Percentiles rank a stretch among this genome's conserved stretches.
Evolutionary conservation across 2,329 filamentous ascomycete species (phyloP).

Genomic region (Diaporthe eres): DNA sequence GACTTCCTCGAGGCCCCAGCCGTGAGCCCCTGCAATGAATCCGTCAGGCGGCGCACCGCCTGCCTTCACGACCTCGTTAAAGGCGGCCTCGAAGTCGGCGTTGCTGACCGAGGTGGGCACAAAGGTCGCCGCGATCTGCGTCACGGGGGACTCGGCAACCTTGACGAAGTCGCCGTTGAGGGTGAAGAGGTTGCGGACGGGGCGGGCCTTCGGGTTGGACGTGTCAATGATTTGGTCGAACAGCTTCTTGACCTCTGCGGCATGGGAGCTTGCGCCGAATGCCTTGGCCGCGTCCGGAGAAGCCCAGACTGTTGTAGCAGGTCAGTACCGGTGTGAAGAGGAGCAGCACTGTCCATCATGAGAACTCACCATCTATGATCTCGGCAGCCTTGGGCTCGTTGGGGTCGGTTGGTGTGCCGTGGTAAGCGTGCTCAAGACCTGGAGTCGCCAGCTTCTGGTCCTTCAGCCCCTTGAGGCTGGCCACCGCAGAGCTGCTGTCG

Average conservation of each 20-base stretch:
- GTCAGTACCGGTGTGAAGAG: background rate
- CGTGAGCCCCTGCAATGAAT: slow-evolving; percentile 39
- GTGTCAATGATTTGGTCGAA: slow-evolving; percentile 39
- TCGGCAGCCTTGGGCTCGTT: slow-evolving; percentile 39
- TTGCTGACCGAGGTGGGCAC: slow-evolving; percentile 25
- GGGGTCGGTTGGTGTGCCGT: slow-evolving; percentile 38
- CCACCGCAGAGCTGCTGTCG: slow-evolving; percentile 13
- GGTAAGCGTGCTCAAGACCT: slow-evolving; percentile 37
- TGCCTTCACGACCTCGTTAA: slow-evolving; percentile 7
- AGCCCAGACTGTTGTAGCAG: slow-evolving; percentile 38
- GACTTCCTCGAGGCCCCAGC: slow-evolving; percentile 40
- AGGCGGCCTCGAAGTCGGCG: slow-evolving; percentile 41
- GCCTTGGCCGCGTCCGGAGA: slow-evolving; percentile 36
- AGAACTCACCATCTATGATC: slow-evolving; percentile 38
- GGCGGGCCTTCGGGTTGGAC: slow-evolving; percentile 35
- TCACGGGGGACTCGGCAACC: slow-evolving; percentile 40
- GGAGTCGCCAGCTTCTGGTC: slow-evolving; percentile 31
- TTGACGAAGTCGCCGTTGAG: slow-evolving; percentile 38
- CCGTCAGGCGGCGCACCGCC: slow-evolving; percentile 38
- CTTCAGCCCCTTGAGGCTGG: slow-evolving; percentile 30
- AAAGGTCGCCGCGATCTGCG: slow-evolving; percentile 34
- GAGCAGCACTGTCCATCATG: background rate
- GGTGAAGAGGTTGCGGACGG: slow-evolving; percentile 38
- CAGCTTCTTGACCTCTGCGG: slow-evolving; percentile 28
- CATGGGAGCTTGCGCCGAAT: slow-evolving; percentile 24